Conservation (phyloP, 352 stramenopile species). For the Pythium rhizo-oryzae region DNA sequence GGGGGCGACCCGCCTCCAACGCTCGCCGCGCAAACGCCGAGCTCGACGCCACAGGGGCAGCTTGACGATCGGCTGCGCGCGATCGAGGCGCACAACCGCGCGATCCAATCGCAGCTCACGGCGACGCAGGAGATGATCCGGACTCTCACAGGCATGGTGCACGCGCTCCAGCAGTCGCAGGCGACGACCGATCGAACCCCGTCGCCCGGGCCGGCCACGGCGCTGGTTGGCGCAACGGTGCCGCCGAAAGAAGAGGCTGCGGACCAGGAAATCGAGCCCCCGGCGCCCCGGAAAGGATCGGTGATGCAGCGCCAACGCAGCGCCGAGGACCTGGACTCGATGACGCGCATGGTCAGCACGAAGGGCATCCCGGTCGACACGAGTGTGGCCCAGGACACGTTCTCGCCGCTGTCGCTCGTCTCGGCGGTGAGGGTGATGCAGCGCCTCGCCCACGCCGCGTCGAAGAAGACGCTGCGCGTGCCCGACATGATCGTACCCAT, state of each 20-base stretch:
- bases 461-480: conserved; percentile 18
- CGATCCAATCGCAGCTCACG: conserved; percentile 44
- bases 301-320: background rate
- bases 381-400: background rate
- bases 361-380: conserved; percentile 3
- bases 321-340: background rate
- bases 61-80: conserved; percentile 24
- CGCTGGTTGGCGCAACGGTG: background rate
- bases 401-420: conserved; percentile 3
- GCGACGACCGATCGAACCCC: background rate
- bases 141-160: conserved; percentile 45
- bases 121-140: conserved; percentile 56
- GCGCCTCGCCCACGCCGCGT: conserved; percentile 9
- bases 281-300: background rate
- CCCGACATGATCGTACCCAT: conserved; percentile 31
- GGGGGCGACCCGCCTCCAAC: background rate
- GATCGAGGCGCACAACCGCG: conserved; percentile 46
- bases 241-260: background rate
- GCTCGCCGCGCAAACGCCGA: background rate
- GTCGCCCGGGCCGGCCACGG: background rate
- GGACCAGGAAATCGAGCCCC: background rate
- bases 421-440: conserved; percentile 15
- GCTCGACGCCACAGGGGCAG: background rate
- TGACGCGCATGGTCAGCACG: conserved; percentile 17
- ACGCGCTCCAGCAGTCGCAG: conserved; percentile 26